A percentile compares a stretch with the other conserved stretches of the same genome.
Evolutionary conservation across 1,139 yeast genomes (phyloP).

Genomic region (Spathaspora sp.): DNA sequence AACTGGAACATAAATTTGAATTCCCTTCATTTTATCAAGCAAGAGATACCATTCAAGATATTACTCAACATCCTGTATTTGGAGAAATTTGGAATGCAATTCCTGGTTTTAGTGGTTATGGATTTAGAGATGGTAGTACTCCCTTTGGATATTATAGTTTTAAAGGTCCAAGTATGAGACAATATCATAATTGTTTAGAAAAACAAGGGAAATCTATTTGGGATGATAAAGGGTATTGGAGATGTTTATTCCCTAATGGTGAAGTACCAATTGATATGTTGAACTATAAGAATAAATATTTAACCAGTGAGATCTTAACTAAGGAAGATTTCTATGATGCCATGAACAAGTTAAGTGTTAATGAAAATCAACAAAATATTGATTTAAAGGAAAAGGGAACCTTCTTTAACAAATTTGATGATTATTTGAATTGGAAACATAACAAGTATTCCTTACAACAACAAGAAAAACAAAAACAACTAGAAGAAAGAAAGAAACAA

Average conservation of each 20-base stretch:
- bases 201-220: constrained; percentile 71
- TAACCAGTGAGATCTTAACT: constrained; percentile 38
- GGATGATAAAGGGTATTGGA: constrained; percentile 83
- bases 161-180: constrained; percentile 61
- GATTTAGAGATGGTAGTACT: constrained; percentile 20
- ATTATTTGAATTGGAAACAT: constrained; percentile 67
- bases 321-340: constrained; percentile 48
- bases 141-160: constrained; percentile 55
- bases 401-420: constrained; percentile 61
- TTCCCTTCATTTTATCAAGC: constrained; percentile 15
- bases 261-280: constrained; percentile 38
- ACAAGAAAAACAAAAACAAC: constrained; percentile 14
- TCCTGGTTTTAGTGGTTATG: constrained; percentile 14
- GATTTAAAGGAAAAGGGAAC: constrained; percentile 42
- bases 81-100: constrained; percentile 11
- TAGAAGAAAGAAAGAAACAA: constrained; percentile 10
- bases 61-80: constrained; percentile 7
- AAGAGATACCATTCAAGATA: constrained; percentile 8
- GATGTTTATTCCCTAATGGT: constrained; percentile 74
- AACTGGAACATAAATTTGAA: neutral
- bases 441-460: constrained; percentile 37
- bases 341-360: constrained; percentile 14
- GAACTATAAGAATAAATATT: constrained; percentile 26
- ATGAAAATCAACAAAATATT: constrained; percentile 14
- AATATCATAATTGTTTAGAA: constrained; percentile 62